Conservation (phyloP, 2,329 filamentous ascomycete species). For the Penicillium corylophilum region DNA sequence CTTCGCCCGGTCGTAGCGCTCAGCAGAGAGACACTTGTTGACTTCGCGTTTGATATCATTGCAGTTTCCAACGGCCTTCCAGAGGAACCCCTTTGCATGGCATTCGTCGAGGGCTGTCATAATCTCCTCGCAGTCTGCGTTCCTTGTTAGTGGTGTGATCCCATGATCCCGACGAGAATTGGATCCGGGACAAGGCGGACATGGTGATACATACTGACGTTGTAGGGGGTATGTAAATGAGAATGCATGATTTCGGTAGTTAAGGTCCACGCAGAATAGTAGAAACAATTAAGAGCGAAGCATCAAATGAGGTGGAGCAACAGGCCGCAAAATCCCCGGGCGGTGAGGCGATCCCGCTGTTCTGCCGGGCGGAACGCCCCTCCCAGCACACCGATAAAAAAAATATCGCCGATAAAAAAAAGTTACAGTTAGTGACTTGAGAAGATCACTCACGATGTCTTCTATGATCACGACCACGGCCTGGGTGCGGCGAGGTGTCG, state of each 20-base stretch:
- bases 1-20: constrained; percentile 74
- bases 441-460: constrained; percentile 39
- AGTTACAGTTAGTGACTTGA: constrained; percentile 15
- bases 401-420: constrained; percentile 31
- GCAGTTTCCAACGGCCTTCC: constrained; percentile 88
- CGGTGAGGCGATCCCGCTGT: constrained; percentile 26
- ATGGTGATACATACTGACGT: constrained; percentile 63
- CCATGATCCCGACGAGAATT: not conserved
- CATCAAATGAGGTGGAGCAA: constrained; percentile 2
- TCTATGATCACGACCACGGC: constrained; percentile 73
- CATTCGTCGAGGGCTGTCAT: constrained; percentile 94
- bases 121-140: constrained; percentile 84
- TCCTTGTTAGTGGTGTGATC: constrained; percentile 9
- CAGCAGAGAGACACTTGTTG: constrained; percentile 77
- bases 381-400: constrained; percentile 26
- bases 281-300: not conserved
- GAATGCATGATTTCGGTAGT: constrained; percentile 75
- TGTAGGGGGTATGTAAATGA: constrained; percentile 90
- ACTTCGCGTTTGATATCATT: constrained; percentile 81
- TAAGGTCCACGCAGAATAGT: not conserved
- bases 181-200: not conserved
- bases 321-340: constrained; percentile 19
- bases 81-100: constrained; percentile 86
- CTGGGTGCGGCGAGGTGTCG: constrained; percentile 75
- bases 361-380: constrained; percentile 35